phyloP scores from a whole-genome alignment of 1,284 basidiomycete species.

The Agaricales sp. region DNA sequence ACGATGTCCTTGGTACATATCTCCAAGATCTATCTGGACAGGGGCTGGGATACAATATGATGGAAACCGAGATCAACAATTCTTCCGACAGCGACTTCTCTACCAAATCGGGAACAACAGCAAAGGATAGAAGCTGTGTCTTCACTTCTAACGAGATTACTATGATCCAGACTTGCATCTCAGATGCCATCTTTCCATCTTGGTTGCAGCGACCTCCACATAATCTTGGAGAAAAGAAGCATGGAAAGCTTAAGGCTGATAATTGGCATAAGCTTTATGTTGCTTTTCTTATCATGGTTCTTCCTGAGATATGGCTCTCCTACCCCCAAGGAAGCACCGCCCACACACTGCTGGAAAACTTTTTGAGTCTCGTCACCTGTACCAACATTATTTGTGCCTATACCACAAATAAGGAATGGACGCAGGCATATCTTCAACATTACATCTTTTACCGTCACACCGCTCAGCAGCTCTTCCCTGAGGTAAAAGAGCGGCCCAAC shows the following conservation, averaged over 20 bases:
- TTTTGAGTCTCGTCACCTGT: conserved; percentile 8
- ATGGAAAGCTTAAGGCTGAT: conserved; percentile 14
- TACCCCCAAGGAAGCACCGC: not conserved
- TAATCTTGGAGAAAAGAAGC: conserved; percentile 10
- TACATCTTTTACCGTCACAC: conserved; percentile 7
- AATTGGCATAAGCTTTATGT: conserved; percentile 9
- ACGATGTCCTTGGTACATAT: conserved; percentile 1
- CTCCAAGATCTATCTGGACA: not conserved
- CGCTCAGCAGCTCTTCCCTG: conserved; percentile 6
- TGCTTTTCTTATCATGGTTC: conserved; percentile 9
- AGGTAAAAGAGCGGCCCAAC: conserved; percentile 1
- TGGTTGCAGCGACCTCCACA: conserved; percentile 8
- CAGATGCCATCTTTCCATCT: conserved; percentile 5
- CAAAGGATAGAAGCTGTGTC: not conserved
- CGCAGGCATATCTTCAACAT: conserved; percentile 5
- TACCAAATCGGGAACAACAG: not conserved
- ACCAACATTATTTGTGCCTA: conserved; percentile 10
- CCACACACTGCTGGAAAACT: conserved; percentile 7
- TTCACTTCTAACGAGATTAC: not conserved
- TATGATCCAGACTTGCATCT: conserved; percentile 7
- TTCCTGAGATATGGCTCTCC: conserved; percentile 3
- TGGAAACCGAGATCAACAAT: not conserved
- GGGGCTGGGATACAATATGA: not conserved
- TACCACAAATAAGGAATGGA: conserved; percentile 7
- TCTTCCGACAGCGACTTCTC: not conserved